These are phyloP conservation scores for Tubosaeta brunneosetosa DNA, from an alignment of 768 basidiomycete species.

Conservation along the genomic window DNA sequence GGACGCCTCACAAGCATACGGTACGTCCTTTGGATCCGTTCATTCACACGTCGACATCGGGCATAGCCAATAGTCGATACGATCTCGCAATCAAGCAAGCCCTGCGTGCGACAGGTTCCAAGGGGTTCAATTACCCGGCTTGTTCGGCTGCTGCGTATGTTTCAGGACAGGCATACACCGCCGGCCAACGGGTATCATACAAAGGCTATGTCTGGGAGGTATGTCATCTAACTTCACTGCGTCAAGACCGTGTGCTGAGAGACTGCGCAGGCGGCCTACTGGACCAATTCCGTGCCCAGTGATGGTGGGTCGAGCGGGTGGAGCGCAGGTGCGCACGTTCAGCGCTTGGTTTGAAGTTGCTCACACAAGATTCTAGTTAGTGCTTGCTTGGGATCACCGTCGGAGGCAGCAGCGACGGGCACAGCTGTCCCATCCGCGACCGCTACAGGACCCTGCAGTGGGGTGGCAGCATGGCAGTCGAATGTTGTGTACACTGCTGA, in stretches of 20 bases:
- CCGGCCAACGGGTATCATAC: slow-evolving; percentile 50
- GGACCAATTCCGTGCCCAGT: slow-evolving; percentile 43
- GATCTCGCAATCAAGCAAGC: slow-evolving; percentile 59
- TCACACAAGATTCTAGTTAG: slow-evolving; percentile 13
- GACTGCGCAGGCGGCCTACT: slow-evolving; percentile 53
- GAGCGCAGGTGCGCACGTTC: slow-evolving; percentile 50
- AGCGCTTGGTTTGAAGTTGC: neutral
- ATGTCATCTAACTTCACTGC: neutral
- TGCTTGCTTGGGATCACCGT: slow-evolving; percentile 17
- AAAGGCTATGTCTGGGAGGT: slow-evolving; percentile 66
- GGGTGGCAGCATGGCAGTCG: slow-evolving; percentile 47
- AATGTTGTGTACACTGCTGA: slow-evolving; percentile 47
- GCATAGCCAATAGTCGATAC: slow-evolving; percentile 51
- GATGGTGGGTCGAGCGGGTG: slow-evolving; percentile 53
- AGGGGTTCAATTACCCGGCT: slow-evolving; percentile 60
- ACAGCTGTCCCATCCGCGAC: slow-evolving; percentile 18
- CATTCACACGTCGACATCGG: slow-evolving; percentile 6
- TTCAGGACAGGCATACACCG: slow-evolving; percentile 47
- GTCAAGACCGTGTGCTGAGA: neutral
- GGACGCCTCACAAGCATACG: slow-evolving; percentile 41
- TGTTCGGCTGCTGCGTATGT: slow-evolving; percentile 55
- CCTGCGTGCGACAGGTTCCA: slow-evolving; percentile 57
- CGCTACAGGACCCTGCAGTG: slow-evolving; percentile 38
- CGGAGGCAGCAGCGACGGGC: slow-evolving; percentile 5
- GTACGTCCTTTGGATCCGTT: slow-evolving; percentile 8